Base-by-base conservation (phyloP, 2,329 filamentous ascomycete species). In the Colletotrichum limetticola region DNA sequence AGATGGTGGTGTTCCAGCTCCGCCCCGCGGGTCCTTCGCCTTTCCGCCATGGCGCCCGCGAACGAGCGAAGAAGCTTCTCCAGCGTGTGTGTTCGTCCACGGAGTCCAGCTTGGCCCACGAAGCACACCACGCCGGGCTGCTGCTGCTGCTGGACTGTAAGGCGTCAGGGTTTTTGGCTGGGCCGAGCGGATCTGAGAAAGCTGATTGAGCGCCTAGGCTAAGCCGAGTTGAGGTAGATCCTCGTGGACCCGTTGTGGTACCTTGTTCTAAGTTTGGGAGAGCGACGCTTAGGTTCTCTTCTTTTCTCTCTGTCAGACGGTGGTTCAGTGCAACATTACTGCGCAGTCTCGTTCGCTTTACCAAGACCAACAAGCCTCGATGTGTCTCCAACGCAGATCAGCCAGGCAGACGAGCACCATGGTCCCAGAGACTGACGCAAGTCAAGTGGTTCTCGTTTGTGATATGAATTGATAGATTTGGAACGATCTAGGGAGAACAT, bases 21-120 rank as follows among this genome's bases (percentile, higher is more conserved):
- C 65, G 65, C 65, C 65, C 37, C 65, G 19, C 56, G 65, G 65
- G 56, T 67, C 65, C 65, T 67, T 52, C 56, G 46, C 35, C 35
- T 49, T 49, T 42, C 37, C 42, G 19, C 42, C 26, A 28, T 24
- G 58, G 58, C 32, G 22, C 59, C 58, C 58, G n/a, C 11, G 22
- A 35, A 35, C 42, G 26, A 42, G 59, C 22, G 22, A 19, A 30
- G 56, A 28, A 61, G 26, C 22, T 61, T 46, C 58, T 61, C 58
- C 58, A 26, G n/a, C 58, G 16, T 32, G 24, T 58, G 9, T 32
- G 32, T 58, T 49, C 53, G 42, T 46, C 19, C 42, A 46, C 42
- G 42, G 42, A 5, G 6, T 46, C 42, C 42, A n/a, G 42, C 42
- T 42, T 14, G 37, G 37, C 37, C 37, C 37, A 42, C 37, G 37